Base-by-base conservation (phyloP, 345 rosid species). In the Turnera subulata region DNA sequence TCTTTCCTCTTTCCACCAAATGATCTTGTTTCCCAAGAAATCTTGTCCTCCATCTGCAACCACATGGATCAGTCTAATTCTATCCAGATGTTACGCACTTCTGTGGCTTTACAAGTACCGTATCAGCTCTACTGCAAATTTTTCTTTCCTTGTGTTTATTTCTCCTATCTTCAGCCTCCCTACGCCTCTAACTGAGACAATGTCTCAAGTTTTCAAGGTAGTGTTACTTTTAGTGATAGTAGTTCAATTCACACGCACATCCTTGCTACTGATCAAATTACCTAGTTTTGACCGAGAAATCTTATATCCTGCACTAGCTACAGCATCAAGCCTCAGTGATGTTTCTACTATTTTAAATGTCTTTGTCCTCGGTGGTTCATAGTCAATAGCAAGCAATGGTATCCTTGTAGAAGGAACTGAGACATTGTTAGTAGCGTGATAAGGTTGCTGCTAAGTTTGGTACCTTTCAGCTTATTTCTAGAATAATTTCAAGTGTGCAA, bases 241-340 rank as follows among this genome's bases (percentile, higher is more conserved):
- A 9, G 55, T 58, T 96, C 97, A 93, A 50, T 93, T 93, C 72
- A 89, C 84, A 23, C 94, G 88, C 46, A 93, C 89, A 51, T 92
- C 96, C 19, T 79, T 80, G 15, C 62, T 82, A 61, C 98, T 76
- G 67, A 89, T 92, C 69, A 86, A 63, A 70, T 78, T 76, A 56
- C 82, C 90, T 60, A 92, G 78, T 55, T 92, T 89, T 57, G 98
- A 83, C 59, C 94, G 73, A 33, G 97, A 89, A 58, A 89, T 83
- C 82, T 84, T 92, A 70, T 86, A 92, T 58, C 98, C 96, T n/a
- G 95, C 98, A 80, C 98, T 92, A 56, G 93, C 97, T 29, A 92
- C 66, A 56, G 98, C 96, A 82, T 92, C 98, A 33, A 92, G 81
- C 66, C 98, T 80, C 39, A 89, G 72, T 0, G 97, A 92, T 58